Base-by-base conservation (phyloP, 106 monocot species). In the Cymbidium sinense region DNA sequence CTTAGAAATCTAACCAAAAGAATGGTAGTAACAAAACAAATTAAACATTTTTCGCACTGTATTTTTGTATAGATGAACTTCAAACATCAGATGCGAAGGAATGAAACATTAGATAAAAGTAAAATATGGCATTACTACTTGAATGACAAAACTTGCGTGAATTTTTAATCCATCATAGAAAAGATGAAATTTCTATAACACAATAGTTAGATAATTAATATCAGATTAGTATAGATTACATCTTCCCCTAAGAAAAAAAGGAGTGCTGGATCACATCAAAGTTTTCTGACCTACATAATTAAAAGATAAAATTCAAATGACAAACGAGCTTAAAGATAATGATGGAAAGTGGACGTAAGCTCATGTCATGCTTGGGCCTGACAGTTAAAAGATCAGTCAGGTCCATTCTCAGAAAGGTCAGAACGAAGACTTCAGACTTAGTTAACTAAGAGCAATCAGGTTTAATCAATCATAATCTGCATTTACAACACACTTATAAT, bases 351-450 rank as follows among this genome's bases (percentile, higher is more conserved):
- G 73, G 37, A 39, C 3, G 37, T 39, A 39, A 7, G 67, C 33
- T 31, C 17, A 67, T 67, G 67, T 44, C 86, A 79, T 81, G 77
- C 85, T 54, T 76, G 62, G 64, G 27, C 86, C 81, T 75, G 84
- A 87, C 93, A 81, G 81, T 76, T 86, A 91, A 91, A 93, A 93
- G 81, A 89, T 91, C 73, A 89, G 84, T 78, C 94, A 85, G 73
- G 84, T 74, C 70, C 81, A 81, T 70, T 65, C 86, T 76, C 69
- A 83, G 64, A 36, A 41, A 78, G 74, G 83, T 81, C 77, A 88
- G 88, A 67, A 79, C 70, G 51, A 75, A 82, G 70, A 77, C 77
- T 75, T 82, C 28, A 74, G n/a, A n/a, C n/a, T n/a, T n/a, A n/a
- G 75, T 78, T 81, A 86, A 71, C 82, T 78, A 83, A 43, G 27